Conservation (phyloP, 495 filamentous ascomycete genomes). For the Hyaloscypha bicolor region DNA sequence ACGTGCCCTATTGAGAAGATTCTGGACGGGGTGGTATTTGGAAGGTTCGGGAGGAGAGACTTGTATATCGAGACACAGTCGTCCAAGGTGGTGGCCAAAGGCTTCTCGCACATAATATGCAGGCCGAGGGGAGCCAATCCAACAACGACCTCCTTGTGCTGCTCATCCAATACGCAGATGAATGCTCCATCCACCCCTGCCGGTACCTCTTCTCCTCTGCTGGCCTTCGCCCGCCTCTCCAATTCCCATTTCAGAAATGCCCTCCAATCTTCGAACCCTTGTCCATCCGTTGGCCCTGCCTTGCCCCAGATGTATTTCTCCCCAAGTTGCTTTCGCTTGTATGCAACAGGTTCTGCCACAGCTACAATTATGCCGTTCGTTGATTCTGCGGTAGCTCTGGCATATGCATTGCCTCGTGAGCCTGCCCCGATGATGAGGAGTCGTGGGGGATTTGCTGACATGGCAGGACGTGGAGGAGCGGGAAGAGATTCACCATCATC, state of each 20-base stretch:
- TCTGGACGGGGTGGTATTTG: constrained; percentile 42
- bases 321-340: constrained; percentile 72
- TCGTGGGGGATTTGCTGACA: constrained; percentile 49
- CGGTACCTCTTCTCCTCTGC: constrained; percentile 40
- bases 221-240: constrained; percentile 49
- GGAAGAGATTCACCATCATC: constrained; percentile 25
- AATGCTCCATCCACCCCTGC: constrained; percentile 77
- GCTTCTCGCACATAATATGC: constrained; percentile 95
- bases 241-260: constrained; percentile 69
- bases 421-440: constrained; percentile 88
- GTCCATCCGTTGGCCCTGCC: constrained; percentile 47
- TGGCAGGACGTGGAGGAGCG: constrained; percentile 27
- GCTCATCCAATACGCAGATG: constrained; percentile 86
- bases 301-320: constrained; percentile 67
- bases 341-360: constrained; percentile 79
- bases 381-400: constrained; percentile 60
- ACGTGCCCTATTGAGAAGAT: constrained; percentile 87
- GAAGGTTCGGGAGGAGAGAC: constrained; percentile 42
- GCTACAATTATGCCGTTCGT: constrained; percentile 68
- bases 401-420: constrained; percentile 78
- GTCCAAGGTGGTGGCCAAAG: constrained; percentile 73
- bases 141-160: constrained; percentile 77
- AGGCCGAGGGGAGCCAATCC: constrained; percentile 67
- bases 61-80: constrained; percentile 77
- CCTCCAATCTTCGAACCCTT: constrained; percentile 73